Evolutionary conservation across 139 green algal genomes (phyloP).

Genomic region (Chlorella sp.): DNA sequence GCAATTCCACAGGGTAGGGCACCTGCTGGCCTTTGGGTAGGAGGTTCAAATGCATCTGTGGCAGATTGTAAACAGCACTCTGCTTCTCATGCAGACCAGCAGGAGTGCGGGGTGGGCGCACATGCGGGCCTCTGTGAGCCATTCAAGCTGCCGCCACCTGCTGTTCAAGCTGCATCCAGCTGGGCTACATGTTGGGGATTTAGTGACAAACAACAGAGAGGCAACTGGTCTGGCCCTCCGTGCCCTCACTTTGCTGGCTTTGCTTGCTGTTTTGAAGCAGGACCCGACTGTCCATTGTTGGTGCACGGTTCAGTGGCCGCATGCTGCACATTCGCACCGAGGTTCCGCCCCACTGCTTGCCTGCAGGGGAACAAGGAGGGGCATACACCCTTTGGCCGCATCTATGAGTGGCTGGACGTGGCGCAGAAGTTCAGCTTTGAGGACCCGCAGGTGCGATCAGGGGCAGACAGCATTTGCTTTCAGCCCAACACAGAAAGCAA

Average conservation of each 20-base stretch:
- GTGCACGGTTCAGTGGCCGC: neutral
- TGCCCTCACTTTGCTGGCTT: no score
- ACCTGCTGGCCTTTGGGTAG: no score
- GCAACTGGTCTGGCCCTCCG: no score
- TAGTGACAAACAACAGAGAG: no score
- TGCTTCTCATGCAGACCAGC: neutral
- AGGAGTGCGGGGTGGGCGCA: neutral
- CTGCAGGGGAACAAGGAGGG: neutral
- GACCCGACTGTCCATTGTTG: no score
- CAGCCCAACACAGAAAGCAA: no score
- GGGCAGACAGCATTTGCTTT: no score
- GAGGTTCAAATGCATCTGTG: no score
- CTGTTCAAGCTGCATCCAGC: neutral
- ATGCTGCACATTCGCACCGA: neutral
- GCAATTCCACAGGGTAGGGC: no score
- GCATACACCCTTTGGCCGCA: constrained; percentile 37
- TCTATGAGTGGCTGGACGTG: constrained; percentile 65
- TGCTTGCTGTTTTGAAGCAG: no score
- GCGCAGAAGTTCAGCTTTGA: constrained; percentile 68
- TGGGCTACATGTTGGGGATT: no score
- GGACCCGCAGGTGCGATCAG: neutral
- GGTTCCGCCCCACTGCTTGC: neutral
- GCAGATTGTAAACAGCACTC: no score
- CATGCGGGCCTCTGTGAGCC: neutral
- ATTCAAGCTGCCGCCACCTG: neutral